Evolutionary conservation across 805 yeast species (phyloP), one percentile per base, ranked within the genome.

Genomic region (Candida saitoana): DNA sequence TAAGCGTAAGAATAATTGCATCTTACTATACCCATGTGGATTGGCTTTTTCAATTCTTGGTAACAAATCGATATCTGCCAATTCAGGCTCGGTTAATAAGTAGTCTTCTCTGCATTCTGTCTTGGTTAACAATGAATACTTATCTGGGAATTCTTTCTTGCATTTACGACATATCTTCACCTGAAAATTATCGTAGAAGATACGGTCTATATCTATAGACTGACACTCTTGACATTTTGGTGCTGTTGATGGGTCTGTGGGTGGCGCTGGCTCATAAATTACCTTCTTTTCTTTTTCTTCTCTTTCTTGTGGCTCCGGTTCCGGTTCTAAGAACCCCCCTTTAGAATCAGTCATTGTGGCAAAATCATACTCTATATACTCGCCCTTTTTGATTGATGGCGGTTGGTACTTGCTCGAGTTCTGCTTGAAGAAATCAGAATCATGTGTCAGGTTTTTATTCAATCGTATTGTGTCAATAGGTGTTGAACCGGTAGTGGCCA

Each of bases 31-130:
- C 34, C 90, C 88, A 61, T 93, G 96, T 0, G 99, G 99, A 56
- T 93, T 93, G 2, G 96, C 88, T 52, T 90, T 87, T 48, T 89
- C 96, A 46, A 91, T 67, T 47, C 93, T 77, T 8, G 84, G 84
- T 45, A 93, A 69, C 18, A 90, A 62, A 2, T 60, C 69, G 4
- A 62, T 63, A 58, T 93, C 99, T 40, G 77, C 74, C 34, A 93
- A 71, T 58, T 93, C 99, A 0, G 97, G 93, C 38, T 93, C 99
- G 0, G 99, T 93, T 20, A 93, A 61, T 33, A 93, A 74, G 59
- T 93, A 93, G 64, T 93, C 99, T 51, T 86, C 91, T 32, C 81
- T 77, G 60, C 96, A 89, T 63, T 93, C 99, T 0, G 99, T 93
- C 63, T 93, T 93, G 5, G 99, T 93, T 39, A 93, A 64, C 16